phyloP scores from a whole-genome alignment of 352 stramenopile species.

The Phytophthora kernoviae region DNA sequence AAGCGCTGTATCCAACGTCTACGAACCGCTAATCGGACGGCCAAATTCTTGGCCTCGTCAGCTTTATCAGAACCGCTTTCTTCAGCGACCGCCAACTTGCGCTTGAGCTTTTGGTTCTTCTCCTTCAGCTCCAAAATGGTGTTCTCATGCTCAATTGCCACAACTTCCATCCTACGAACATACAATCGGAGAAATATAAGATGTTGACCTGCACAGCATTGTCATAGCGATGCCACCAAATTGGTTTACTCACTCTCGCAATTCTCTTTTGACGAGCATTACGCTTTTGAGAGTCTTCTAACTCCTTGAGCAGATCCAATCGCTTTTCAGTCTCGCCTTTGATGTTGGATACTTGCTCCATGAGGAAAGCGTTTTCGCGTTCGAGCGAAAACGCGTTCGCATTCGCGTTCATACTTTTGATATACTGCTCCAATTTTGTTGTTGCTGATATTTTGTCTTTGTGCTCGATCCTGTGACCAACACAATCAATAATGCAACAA shows the following conservation, averaged over 20 bases:
- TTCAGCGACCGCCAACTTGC: slow-evolving; percentile 52
- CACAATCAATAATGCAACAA: background rate
- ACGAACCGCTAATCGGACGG: slow-evolving; percentile 63
- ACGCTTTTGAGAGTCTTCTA: slow-evolving; percentile 74
- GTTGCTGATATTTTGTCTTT: slow-evolving; percentile 71
- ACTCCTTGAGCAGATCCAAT: slow-evolving; percentile 65
- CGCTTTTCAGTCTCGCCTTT: slow-evolving; percentile 80
- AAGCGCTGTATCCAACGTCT: background rate
- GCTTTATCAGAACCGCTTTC: slow-evolving; percentile 52
- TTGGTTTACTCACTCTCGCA: slow-evolving; percentile 51
- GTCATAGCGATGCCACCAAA: background rate
- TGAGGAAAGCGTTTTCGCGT: slow-evolving; percentile 69
- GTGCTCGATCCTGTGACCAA: slow-evolving; percentile 47
- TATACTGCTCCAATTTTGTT: slow-evolving; percentile 78
- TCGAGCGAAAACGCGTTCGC: slow-evolving; percentile 63
- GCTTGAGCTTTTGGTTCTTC: slow-evolving; percentile 78
- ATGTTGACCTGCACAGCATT: background rate
- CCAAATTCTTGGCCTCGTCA: slow-evolving; percentile 77
- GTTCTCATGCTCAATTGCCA: slow-evolving; percentile 76
- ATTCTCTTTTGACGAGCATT: slow-evolving; percentile 70
- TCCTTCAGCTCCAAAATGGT: slow-evolving; percentile 76
- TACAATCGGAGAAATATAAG: slow-evolving; percentile 3
- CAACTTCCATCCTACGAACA: slow-evolving; percentile 59
- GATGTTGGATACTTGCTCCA: slow-evolving; percentile 72
- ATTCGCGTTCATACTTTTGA: slow-evolving; percentile 86